Conservation (phyloP, 139 green algal species). For the Haematococcus sp. region DNA sequence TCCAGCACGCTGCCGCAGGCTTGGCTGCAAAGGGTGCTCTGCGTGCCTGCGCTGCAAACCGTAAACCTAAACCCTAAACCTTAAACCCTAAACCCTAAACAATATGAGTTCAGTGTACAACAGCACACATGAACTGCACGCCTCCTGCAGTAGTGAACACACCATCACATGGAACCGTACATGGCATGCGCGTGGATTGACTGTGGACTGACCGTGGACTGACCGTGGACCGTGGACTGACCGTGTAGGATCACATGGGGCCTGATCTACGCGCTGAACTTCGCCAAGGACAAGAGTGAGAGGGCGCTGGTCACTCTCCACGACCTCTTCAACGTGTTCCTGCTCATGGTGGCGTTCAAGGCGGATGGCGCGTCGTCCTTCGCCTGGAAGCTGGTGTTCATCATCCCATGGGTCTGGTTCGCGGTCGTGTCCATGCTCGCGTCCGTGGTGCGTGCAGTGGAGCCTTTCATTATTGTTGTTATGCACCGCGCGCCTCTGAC, state of each 20-base stretch:
- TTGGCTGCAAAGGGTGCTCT: too few relatives aligned
- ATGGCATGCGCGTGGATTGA: not conserved
- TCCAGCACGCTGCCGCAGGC: too few relatives aligned
- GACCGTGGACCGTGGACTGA: not conserved
- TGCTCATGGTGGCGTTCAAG: conserved; percentile 50
- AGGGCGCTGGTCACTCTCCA: conserved; percentile 28
- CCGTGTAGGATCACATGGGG: conserved; percentile 43
- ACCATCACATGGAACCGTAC: too few relatives aligned
- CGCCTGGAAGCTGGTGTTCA: conserved; percentile 52
- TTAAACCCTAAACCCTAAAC: too few relatives aligned
- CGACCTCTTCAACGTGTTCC: conserved; percentile 49
- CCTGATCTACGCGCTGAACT: conserved; percentile 19
- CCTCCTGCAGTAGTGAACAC: too few relatives aligned
- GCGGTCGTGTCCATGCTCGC: conserved; percentile 33
- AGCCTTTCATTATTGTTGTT: too few relatives aligned
- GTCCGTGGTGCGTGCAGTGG: conserved; percentile 24
- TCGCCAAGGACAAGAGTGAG: conserved; percentile 39
- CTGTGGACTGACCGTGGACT: not conserved
- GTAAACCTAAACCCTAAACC: too few relatives aligned
- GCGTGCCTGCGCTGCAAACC: too few relatives aligned
- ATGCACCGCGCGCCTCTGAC: too few relatives aligned
- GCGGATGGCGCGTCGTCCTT: conserved; percentile 36
- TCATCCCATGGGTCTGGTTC: conserved; percentile 61
- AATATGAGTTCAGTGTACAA: too few relatives aligned
- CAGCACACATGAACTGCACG: too few relatives aligned